These are phyloP conservation scores for Chlorella sp. DNA, from an alignment of 139 green algal species.

Conservation along the genomic window DNA sequence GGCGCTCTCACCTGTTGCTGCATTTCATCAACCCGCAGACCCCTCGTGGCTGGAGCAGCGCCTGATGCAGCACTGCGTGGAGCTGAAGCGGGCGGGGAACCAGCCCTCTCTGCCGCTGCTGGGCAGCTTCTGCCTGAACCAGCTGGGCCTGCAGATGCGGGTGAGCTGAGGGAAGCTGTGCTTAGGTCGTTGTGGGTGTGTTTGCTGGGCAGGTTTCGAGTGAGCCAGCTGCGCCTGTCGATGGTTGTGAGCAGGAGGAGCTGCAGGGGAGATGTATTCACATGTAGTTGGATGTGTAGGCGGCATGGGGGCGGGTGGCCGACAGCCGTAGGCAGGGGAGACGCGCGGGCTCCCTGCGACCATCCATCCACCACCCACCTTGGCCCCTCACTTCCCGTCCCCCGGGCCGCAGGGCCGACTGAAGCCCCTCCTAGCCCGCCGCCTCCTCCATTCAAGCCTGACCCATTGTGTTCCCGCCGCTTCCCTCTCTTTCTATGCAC, in stretches of 20 bases:
- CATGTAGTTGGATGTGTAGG: too few species aligned
- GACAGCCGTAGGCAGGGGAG: not conserved
- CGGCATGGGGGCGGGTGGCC: too few species aligned
- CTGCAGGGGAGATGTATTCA: too few species aligned
- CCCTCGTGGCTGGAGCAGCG: constrained; percentile 16
- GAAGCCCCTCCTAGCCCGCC: constrained; percentile 6
- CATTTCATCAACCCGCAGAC: not conserved
- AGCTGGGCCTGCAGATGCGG: constrained; percentile 35
- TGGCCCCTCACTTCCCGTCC: not conserved
- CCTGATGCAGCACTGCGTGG: constrained; percentile 30
- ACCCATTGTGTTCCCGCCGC: too few species aligned
- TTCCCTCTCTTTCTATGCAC: not conserved
- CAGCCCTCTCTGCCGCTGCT: constrained; percentile 22
- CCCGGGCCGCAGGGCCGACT: not conserved
- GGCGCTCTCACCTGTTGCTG: too few species aligned
- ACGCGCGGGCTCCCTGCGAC: not conserved
- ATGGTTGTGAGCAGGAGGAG: too few species aligned
- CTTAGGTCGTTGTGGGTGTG: not conserved
- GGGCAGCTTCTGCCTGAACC: constrained; percentile 32
- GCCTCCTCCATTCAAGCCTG: not conserved
- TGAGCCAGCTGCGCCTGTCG: too few species aligned
- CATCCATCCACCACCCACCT: not conserved
- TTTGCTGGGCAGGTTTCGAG: not conserved
- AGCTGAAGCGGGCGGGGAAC: not conserved
- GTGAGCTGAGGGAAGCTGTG: not conserved